These are phyloP conservation scores for Populus hybrid DNA, from an alignment of 441 rosid genomes.

Conservation along the genomic window DNA sequence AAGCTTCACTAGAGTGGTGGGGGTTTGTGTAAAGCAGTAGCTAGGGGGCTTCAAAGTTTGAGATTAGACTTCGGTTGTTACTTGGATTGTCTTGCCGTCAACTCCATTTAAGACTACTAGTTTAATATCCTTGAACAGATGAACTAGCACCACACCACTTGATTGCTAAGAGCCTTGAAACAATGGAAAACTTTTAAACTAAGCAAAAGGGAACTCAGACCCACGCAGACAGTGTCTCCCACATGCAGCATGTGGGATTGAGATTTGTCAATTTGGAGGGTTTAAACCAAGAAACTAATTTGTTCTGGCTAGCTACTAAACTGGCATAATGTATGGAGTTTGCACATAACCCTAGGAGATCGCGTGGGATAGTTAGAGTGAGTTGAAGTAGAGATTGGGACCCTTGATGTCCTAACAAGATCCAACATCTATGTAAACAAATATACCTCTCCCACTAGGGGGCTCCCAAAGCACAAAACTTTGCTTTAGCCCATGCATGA, in stretches of 20 bases:
- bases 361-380: too few relatives aligned
- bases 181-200: not conserved
- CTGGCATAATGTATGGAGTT: too few relatives aligned
- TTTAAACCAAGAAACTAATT: conserved; percentile 40
- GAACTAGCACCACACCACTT: conserved; percentile 7
- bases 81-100: conserved; percentile 8
- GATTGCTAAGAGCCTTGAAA: conserved; percentile 7
- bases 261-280: conserved; percentile 39
- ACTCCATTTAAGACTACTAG: not conserved
- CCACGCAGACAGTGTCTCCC: conserved; percentile 77
- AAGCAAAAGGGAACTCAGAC: conserved; percentile 19
- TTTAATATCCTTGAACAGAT: conserved; percentile 1
- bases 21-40: conserved; percentile 8
- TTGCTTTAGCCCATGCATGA: conserved; percentile 22
- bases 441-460: not conserved
- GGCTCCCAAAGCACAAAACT: conserved; percentile 16
- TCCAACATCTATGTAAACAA: conserved; percentile 38
- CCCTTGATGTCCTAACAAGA: conserved; percentile 29
- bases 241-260: conserved; percentile 65
- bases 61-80: conserved; percentile 1
- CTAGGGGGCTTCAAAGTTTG: conserved; percentile 26
- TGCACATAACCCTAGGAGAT: conserved; percentile 44
- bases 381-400: too few relatives aligned
- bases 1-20: conserved; percentile 21
- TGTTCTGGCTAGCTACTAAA: too few relatives aligned